Evolutionary conservation across 1,284 basidiomycete genomes (phyloP), one percentile per base, ranked within the genome.

Genomic region (Macrocystidia cucumis): DNA sequence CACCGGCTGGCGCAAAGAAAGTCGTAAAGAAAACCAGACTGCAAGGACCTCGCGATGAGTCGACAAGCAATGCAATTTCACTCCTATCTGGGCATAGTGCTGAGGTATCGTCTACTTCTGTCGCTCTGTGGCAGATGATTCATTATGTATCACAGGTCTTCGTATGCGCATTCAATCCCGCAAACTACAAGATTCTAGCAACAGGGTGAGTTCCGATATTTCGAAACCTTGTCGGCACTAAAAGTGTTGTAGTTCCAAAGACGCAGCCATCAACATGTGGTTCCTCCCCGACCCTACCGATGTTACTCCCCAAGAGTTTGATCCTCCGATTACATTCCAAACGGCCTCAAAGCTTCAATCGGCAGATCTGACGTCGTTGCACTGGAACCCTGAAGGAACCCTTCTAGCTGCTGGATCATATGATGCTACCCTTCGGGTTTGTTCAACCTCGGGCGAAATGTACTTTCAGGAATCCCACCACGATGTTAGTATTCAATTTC

Each of bases 151-250:
- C 25, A 13, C 47, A 88, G 83, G 81, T 90, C 2, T 90, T 89
- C 41, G 77, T 85, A 5, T 85, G 82, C 41, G 72, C 79, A 3
- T 91, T 84, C 70, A 90, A 87, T 55, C 83, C 87, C 6, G 64
- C 60, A 28, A 63, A 72, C n/a, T 63, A 62, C 18, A 65, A 69
- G 27, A 51, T 79, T 9, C 57, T 91, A 11, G 84, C 85, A 18
- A 79, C 87, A 20, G 88, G 88, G 78, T 87, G 55, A 36, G 69
- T 50, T 17, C 11, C 11, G 11, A 21, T 24, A 26, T 30, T 25
- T 30, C 24, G 9, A 19, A n/a, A 34, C 27, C 16, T 30, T 25
- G 26, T 36, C 18, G 38, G 6, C 42, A n/a, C 27, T 40, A 36
- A 34, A 20, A 30, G 13, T 36, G 27, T 14, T 46, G 3, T 37